A percentile compares a stretch with the other conserved stretches of the same genome.
Evolutionary conservation across 2,329 filamentous ascomycete genomes (phyloP).

Genomic region (Cladosporium sp.): DNA sequence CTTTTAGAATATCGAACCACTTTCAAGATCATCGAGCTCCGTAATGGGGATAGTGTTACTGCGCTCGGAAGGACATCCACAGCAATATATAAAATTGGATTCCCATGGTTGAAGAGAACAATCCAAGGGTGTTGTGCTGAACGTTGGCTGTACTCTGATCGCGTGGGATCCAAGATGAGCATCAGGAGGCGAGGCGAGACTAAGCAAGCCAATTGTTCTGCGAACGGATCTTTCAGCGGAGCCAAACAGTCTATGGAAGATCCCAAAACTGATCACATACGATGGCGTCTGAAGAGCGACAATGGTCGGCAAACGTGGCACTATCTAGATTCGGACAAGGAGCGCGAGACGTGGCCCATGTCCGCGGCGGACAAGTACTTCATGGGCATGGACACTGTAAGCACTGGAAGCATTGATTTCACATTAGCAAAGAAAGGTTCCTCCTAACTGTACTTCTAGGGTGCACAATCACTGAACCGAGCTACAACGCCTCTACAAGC

Average conservation of each 20-base stretch:
- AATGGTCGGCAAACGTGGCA: conserved; percentile 90
- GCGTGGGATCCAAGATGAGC: too few species aligned
- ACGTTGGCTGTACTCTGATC: too few species aligned
- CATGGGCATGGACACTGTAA: conserved; percentile 78
- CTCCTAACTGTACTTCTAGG: conserved; percentile 62
- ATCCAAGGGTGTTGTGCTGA: too few species aligned
- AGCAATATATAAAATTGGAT: too few species aligned
- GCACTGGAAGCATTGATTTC: too few species aligned
- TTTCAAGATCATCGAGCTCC: too few species aligned
- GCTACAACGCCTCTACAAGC: conserved; percentile 74
- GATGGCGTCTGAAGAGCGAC: conserved; percentile 85
- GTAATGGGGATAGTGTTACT: too few species aligned
- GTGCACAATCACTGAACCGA: conserved; percentile 70
- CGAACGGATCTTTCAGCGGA: conserved; percentile 24
- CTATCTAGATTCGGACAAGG: conserved; percentile 74
- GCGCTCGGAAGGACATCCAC: too few species aligned
- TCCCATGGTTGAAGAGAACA: too few species aligned
- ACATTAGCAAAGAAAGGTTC: too few species aligned
- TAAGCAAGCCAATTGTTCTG: conserved; percentile 27
- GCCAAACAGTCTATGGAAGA: conserved; percentile 18
- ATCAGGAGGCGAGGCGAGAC: conserved; percentile 26
- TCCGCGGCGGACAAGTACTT: conserved; percentile 86
- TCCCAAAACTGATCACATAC: conserved; percentile 67
- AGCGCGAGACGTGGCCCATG: conserved; percentile 78
- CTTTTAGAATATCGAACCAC: too few species aligned